These are phyloP conservation scores for Bjerkandera adusta DNA, from an alignment of 1,284 basidiomycete species.

Conservation along the genomic window DNA sequence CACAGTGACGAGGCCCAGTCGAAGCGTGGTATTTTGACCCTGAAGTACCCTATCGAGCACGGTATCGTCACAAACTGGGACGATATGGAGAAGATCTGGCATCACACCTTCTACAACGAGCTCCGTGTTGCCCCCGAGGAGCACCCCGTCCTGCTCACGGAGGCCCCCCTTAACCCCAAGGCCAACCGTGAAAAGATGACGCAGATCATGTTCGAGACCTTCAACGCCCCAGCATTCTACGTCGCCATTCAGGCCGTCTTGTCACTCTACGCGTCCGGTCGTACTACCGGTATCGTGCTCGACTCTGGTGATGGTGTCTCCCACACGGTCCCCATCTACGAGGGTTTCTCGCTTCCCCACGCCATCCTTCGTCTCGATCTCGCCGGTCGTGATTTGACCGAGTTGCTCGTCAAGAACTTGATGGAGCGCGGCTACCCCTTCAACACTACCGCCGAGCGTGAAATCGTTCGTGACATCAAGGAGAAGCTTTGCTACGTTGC, in stretches of 20 bases:
- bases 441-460: slow-evolving; percentile 91
- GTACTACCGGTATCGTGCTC: slow-evolving; percentile 90
- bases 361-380: slow-evolving; percentile 94
- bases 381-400: slow-evolving; percentile 93
- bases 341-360: slow-evolving; percentile 94
- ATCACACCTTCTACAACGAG: slow-evolving; percentile 90
- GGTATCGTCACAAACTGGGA: slow-evolving; percentile 97
- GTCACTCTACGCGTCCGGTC: slow-evolving; percentile 90
- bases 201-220: slow-evolving; percentile 97
- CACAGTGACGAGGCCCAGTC: slow-evolving; percentile 88
- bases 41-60: slow-evolving; percentile 85
- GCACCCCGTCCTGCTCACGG: slow-evolving; percentile 91
- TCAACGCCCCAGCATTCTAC: slow-evolving; percentile 93
- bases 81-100: slow-evolving; percentile 96
- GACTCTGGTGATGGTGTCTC: slow-evolving; percentile 95
- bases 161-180: slow-evolving; percentile 94
- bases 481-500: slow-evolving; percentile 98
- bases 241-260: slow-evolving; percentile 93
- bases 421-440: slow-evolving; percentile 95
- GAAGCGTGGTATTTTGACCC: slow-evolving; percentile 92
- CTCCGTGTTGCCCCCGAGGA: slow-evolving; percentile 86
- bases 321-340: slow-evolving; percentile 94
- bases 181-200: slow-evolving; percentile 97
- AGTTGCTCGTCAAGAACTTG: slow-evolving; percentile 90
- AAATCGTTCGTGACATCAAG: slow-evolving; percentile 98